Percentiles rank a stretch among this genome's conserved stretches.
phyloP scores from a whole-genome alignment of 768 basidiomycete species.

The Clavaria fumosa region DNA sequence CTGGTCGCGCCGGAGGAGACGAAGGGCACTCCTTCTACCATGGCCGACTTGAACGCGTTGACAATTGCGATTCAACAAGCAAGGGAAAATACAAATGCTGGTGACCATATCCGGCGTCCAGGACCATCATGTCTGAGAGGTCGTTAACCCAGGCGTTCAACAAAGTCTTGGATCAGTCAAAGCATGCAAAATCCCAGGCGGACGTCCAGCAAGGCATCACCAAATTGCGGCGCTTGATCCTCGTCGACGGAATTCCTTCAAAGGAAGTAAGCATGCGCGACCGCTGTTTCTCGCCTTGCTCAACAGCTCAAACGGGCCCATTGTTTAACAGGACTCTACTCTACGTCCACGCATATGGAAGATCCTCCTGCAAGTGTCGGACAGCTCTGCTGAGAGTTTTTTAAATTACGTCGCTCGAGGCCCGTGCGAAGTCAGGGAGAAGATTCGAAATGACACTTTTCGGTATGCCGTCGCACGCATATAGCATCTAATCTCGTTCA shows the following conservation, averaged over 20 bases:
- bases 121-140: conserved; percentile 17
- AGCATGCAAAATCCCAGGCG: conserved; percentile 41
- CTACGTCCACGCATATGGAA: conserved; percentile 91
- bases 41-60: not conserved
- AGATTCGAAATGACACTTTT: conserved; percentile 95
- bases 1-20: conserved; percentile 64
- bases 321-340: conserved; percentile 46
- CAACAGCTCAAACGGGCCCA: not conserved
- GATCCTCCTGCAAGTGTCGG: conserved; percentile 71
- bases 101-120: too few species aligned
- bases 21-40: conserved; percentile 42
- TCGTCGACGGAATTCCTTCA: conserved; percentile 84
- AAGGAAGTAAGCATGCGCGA: conserved; percentile 45
- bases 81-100: too few species aligned
- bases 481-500: conserved; percentile 1
- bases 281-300: too few species aligned
- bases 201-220: conserved; percentile 69
- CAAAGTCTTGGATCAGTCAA: conserved; percentile 64
- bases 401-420: conserved; percentile 68
- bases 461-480: too few species aligned
- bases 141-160: conserved; percentile 59
- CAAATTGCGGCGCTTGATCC: conserved; percentile 72
- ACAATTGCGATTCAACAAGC: conserved; percentile 4
- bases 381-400: conserved; percentile 61
- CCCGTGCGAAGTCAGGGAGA: conserved; percentile 77